Percentiles rank a stretch among this genome's conserved stretches.
phyloP scores from a whole-genome alignment of 2,329 filamentous ascomycete species.

The Fusarium nodosum region DNA sequence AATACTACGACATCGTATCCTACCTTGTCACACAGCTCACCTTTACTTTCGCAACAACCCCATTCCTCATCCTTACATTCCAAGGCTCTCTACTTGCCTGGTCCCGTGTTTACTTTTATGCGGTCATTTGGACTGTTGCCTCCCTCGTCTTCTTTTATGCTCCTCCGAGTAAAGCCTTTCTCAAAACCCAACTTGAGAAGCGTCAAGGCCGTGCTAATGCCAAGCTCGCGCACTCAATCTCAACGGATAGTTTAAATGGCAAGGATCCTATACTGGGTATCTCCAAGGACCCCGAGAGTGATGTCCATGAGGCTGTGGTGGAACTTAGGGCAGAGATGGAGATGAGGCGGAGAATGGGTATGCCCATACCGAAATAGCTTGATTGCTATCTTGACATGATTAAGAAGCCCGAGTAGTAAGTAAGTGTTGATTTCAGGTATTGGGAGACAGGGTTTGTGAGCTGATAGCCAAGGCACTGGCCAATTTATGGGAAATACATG shows the following conservation, averaged over 20 bases:
- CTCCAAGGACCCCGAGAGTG: conserved; percentile 79
- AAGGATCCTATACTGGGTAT: conserved; percentile 80
- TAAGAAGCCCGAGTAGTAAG: neutral
- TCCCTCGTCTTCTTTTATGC: conserved; percentile 84
- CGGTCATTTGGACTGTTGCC: conserved; percentile 73
- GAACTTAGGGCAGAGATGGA: conserved; percentile 83
- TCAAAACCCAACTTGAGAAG: conserved; percentile 71
- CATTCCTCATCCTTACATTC: conserved; percentile 87
- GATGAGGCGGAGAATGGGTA: conserved; percentile 52
- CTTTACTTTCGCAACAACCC: conserved; percentile 85
- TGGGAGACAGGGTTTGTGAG: neutral
- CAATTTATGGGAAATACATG: neutral
- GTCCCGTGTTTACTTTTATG: conserved; percentile 91
- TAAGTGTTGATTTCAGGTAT: conserved; percentile 21
- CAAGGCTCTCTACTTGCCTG: conserved; percentile 79
- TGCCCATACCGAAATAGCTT: conserved; percentile 8
- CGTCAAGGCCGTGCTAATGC: conserved; percentile 64
- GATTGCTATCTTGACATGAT: conserved; percentile 1
- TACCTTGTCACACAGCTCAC: conserved; percentile 83
- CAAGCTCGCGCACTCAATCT: conserved; percentile 64
- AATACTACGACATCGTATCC: conserved; percentile 86
- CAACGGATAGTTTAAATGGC: conserved; percentile 68
- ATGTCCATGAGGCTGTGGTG: conserved; percentile 81
- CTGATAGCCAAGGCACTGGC: neutral
- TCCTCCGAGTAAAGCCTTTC: conserved; percentile 72